phyloP scores from a whole-genome alignment of 73 alveolate species.

The Durusdinium trenchii region DNA sequence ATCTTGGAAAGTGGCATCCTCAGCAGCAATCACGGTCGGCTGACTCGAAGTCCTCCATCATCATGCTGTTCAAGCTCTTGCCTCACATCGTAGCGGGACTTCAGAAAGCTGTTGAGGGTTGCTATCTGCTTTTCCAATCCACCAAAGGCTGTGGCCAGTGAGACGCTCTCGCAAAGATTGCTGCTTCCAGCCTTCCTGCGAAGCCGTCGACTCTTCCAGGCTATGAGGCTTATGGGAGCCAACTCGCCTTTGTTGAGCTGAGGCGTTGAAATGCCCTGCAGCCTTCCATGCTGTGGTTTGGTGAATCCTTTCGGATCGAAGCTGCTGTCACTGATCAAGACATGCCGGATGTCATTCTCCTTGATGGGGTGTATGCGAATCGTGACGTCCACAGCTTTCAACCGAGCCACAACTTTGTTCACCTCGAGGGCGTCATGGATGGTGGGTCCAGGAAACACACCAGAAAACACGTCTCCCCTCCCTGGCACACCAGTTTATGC shows the following conservation, averaged over 20 bases:
- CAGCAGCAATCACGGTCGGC: neutral
- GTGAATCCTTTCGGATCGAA: too few species aligned
- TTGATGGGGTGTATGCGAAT: too few species aligned
- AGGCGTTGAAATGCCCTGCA: too few species aligned
- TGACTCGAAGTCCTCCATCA: neutral
- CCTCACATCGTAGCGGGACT: neutral
- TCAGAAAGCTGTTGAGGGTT: neutral
- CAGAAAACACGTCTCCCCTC: too few species aligned
- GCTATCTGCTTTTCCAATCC: neutral
- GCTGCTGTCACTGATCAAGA: too few species aligned
- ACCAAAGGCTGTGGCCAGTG: neutral
- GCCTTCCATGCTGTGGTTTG: too few species aligned
- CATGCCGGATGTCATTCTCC: too few species aligned
- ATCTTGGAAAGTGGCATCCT: neutral
- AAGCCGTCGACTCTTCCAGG: neutral
- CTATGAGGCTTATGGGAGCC: neutral
- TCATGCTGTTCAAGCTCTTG: neutral
- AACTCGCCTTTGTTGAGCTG: neutral
- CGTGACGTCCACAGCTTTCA: too few species aligned
- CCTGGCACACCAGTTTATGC: too few species aligned
- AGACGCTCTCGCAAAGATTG: neutral
- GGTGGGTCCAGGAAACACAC: too few species aligned
- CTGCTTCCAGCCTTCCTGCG: neutral
- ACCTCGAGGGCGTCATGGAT: too few species aligned
- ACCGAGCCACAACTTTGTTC: too few species aligned